Conservation (phyloP, 306 rosid species). For the Trifolium fragiferum region DNA sequence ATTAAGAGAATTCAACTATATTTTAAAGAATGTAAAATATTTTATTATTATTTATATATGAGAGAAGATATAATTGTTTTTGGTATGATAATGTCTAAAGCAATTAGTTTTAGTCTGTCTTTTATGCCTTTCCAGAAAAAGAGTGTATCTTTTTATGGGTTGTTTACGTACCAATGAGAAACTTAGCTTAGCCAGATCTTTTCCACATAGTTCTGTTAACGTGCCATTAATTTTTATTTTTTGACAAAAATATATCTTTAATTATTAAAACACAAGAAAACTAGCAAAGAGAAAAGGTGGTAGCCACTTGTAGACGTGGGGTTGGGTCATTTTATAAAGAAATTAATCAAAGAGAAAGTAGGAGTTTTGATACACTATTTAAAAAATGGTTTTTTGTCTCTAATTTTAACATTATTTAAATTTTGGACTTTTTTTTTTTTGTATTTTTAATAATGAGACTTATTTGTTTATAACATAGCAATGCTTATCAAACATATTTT, state of each 20-base stretch:
- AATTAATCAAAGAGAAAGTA: constrained; percentile 3
- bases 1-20: too few relatives aligned
- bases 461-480: too few relatives aligned
- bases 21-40: too few relatives aligned
- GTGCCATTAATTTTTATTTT: background rate
- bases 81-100: constrained; percentile 41
- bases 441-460: too few relatives aligned
- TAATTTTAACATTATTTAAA: too few relatives aligned
- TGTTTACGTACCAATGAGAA: constrained; percentile 24
- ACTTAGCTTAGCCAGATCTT: constrained; percentile 15
- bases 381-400: too few relatives aligned
- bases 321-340: constrained; percentile 36
- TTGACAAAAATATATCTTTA: too few relatives aligned
- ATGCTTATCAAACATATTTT: too few relatives aligned
- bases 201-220: constrained; percentile 30
- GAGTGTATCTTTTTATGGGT: constrained; percentile 38
- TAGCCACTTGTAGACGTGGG: constrained; percentile 31
- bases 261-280: background rate
- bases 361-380: too few relatives aligned
- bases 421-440: too few relatives aligned
- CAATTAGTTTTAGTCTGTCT: constrained; percentile 5
- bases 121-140: background rate
- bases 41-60: too few relatives aligned
- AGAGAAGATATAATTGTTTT: constrained; percentile 31
- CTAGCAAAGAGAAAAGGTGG: constrained; percentile 2